Conservation (phyloP, 1,284 basidiomycete species). For the Rhodotorula sp. region DNA sequence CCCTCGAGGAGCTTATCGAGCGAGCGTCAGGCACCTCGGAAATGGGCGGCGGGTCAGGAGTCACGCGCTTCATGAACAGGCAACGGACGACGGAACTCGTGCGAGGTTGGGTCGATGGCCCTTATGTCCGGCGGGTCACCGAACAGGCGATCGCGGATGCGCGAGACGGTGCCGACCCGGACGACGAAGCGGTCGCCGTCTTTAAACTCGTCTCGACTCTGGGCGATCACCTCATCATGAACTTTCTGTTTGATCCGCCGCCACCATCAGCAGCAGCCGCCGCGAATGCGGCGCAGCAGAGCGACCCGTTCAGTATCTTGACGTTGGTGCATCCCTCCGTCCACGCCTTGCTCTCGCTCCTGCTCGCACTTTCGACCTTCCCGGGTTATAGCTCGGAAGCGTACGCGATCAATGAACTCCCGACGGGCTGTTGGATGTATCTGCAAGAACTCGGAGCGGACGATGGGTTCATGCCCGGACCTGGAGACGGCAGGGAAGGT, state of each 20-base stretch:
- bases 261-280: constrained; percentile 9
- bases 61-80: constrained; percentile 40
- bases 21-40: constrained; percentile 25
- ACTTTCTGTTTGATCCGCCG: constrained; percentile 29
- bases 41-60: constrained; percentile 12
- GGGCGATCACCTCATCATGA: constrained; percentile 30
- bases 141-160: constrained; percentile 19
- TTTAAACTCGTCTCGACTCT: constrained; percentile 32
- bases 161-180: constrained; percentile 14
- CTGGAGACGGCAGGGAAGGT: constrained; percentile 32
- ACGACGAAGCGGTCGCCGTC: constrained; percentile 33
- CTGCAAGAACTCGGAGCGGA: constrained; percentile 45
- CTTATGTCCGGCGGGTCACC: constrained; percentile 12
- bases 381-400: constrained; percentile 41
- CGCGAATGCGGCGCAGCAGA: background rate
- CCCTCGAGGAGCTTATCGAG: constrained; percentile 43
- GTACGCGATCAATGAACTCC: constrained; percentile 41
- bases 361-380: constrained; percentile 42
- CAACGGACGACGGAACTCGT: constrained; percentile 32
- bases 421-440: constrained; percentile 40
- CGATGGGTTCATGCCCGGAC: constrained; percentile 39
- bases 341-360: constrained; percentile 38
- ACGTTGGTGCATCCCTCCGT: constrained; percentile 18
- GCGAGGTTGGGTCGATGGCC: constrained; percentile 26
- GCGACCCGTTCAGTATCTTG: background rate